These are phyloP conservation scores for Thalia dealbata DNA, from an alignment of 176 grass and related monocot species.

Conservation along the genomic window DNA sequence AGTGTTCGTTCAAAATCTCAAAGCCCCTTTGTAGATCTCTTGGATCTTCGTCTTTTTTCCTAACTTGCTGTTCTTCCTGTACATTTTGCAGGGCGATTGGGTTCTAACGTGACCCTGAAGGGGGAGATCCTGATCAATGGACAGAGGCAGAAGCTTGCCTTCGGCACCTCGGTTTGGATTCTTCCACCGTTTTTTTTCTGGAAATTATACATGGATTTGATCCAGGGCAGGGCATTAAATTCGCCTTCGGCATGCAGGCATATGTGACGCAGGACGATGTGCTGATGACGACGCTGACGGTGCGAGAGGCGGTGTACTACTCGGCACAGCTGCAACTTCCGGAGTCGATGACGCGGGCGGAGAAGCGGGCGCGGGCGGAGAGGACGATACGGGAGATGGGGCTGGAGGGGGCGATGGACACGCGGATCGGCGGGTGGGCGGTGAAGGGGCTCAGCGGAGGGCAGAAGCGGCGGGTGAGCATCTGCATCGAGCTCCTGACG, in stretches of 20 bases:
- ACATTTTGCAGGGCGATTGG: not conserved
- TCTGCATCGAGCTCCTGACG: slow-evolving; percentile 48
- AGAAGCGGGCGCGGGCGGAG: slow-evolving; percentile 31
- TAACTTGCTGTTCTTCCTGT: too few relatives aligned
- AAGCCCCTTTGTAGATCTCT: too few relatives aligned
- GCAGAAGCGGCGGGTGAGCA: slow-evolving; percentile 39
- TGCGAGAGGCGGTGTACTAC: slow-evolving; percentile 45
- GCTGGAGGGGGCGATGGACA: slow-evolving; percentile 17
- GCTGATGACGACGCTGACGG: slow-evolving; percentile 38
- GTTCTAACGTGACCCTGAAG: not conserved
- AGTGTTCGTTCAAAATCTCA: too few relatives aligned
- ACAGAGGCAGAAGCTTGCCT: not conserved
- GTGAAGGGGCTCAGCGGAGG: slow-evolving; percentile 49
- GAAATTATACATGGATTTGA: too few relatives aligned
- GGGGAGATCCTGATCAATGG: slow-evolving; percentile 9
- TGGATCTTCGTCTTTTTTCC: too few relatives aligned
- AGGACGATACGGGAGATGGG: slow-evolving; percentile 42
- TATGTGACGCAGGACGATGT: slow-evolving; percentile 48
- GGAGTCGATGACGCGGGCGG: slow-evolving; percentile 5
- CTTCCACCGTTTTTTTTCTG: too few relatives aligned
- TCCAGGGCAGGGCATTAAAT: too few relatives aligned
- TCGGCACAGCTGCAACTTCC: slow-evolving; percentile 46
- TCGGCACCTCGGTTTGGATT: not conserved
- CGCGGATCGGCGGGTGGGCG: slow-evolving; percentile 31
- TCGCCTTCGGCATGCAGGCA: slow-evolving; percentile 7